Evolutionary conservation across 2,329 filamentous ascomycete genomes (phyloP), one percentile per base, ranked within the genome.

Genomic region (Corniculantispora saksenae): DNA sequence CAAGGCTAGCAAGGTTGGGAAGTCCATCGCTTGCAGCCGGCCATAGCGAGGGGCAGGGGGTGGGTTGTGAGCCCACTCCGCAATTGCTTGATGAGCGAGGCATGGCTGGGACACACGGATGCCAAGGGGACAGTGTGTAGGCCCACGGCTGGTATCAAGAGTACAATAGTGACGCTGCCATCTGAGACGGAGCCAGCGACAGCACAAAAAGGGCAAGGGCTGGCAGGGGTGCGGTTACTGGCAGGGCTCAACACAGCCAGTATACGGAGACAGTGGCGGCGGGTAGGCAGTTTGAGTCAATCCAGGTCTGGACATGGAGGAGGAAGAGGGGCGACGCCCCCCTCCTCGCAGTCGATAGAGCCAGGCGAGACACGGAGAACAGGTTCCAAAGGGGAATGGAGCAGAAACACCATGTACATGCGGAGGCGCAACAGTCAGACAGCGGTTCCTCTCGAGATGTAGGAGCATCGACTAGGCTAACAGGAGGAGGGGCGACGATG

Each of bases 371-470:
- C 47, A 60, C 63, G 63, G 63, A 61, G 63, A 48, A 59, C 6
- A 8, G n/a, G 56, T 38, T 38, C 63, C 56, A 48, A 55, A 61
- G n/a, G 40, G 63, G 63, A 50, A 51, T 64, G 54, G 62, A 54
- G 56, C 45, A 64, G 47, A 64, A 59, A 64, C 47, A 64, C 55
- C 35, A 64, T 54, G 55, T 64, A 48, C 54, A 59, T 64, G 53
- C 54, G 47, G 62, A 58, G 54, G 62, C 55, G 62, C 38, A 60
- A 60, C 56, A 64, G 62, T 59, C 53, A 51, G 51, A 57, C 45
- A 51, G 61, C 27, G 59, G 54, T 54, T 64, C 55, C 50, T 54
- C 15, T n/a, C 50, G 40, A 55, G 38, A 62, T 38, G 60, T 62
- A 47, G 19, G 50, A 55, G 47, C 58, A 61, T 61, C 47, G 21